Evolutionary conservation across 805 yeast genomes (phyloP), one percentile per base, ranked within the genome.

Genomic region (Saccharomycopsis sp.): DNA sequence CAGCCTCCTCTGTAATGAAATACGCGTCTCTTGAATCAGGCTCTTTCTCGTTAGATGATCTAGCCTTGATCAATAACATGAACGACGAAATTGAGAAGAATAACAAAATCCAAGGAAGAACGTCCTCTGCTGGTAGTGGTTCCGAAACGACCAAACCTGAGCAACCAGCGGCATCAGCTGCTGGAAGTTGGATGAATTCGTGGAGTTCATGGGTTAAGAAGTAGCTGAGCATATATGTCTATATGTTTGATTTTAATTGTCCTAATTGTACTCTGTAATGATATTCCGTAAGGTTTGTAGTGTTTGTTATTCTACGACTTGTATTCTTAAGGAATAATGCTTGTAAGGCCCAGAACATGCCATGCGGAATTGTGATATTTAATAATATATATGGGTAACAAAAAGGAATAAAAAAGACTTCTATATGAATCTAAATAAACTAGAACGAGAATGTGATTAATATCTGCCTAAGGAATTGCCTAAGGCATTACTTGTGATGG

Each of bases 71-170:
- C 19, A 58, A 61, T 49, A 54, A 56, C 8, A 61, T 61, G 15
- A 61, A 61, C 38, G 63, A 61, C 44, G 63, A 61, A 34, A 61
- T 61, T 38, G 63, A 61, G 44, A 56, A 51, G 58, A 58, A 22
- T 12, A 58, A 61, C 49, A 55, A 56, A 22, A 58, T 61, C 5
- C n/a, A 55, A 42, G 19, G 20, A 17, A 19, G 24, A 19, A 15
- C 17, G n/a, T 8, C 24, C 9, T 22, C 17, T 17, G 52, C 52
- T 53, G 47, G 34, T 41, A 42, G 22, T 35, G n/a, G 49, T 17
- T 15, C 14, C 24, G 34, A 51, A 35, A n/a, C 34, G 41, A 14
- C 19, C 3, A 53, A 53, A 41, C n/a, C 22, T 8, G 50, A 53
- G 23, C 24, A 52, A 34, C 14, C 35, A 7, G n/a, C 38, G 38